These are phyloP conservation scores for Priceomyces carsonii DNA, from an alignment of 805 yeast species.

Conservation along the genomic window DNA sequence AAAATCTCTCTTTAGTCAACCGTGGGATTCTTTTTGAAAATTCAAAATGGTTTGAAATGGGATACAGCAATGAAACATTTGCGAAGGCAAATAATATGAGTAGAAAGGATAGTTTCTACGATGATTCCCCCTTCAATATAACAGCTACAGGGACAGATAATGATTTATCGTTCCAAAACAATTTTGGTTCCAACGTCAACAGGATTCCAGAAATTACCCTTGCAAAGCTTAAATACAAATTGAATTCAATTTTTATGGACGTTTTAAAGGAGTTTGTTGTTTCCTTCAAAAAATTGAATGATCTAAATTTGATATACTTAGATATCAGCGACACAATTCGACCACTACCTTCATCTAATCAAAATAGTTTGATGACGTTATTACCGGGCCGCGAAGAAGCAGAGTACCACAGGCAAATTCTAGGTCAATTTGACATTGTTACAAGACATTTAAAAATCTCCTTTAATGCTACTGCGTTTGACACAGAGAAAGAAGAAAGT, in stretches of 20 bases:
- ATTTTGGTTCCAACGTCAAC: conserved; percentile 23
- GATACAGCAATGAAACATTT: conserved; percentile 28
- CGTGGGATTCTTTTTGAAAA: conserved; percentile 36
- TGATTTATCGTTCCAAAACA: conserved; percentile 19
- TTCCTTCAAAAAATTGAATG: conserved; percentile 31
- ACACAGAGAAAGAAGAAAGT: conserved; percentile 5
- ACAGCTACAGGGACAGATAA: conserved; percentile 18
- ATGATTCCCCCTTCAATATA: conserved; percentile 31
- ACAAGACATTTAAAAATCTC: conserved; percentile 21
- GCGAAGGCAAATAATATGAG: conserved; percentile 12
- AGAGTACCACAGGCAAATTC: conserved; percentile 26
- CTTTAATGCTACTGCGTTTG: conserved; percentile 7
- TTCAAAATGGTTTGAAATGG: conserved; percentile 23
- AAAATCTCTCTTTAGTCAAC: conserved; percentile 17
- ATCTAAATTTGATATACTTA: conserved; percentile 22
- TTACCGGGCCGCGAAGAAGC: conserved; percentile 34
- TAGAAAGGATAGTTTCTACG: conserved; percentile 20
- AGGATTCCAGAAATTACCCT: conserved; percentile 31
- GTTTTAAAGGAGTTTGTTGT: conserved; percentile 32
- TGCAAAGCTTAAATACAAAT: conserved; percentile 27
- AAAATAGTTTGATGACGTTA: conserved; percentile 15
- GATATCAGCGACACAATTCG: conserved; percentile 33
- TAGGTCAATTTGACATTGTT: conserved; percentile 31
- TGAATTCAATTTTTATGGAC: conserved; percentile 37
- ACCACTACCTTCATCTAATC: conserved; percentile 15